phyloP scores from a whole-genome alignment of 805 yeast species.

The Metschnikowia proteae region DNA sequence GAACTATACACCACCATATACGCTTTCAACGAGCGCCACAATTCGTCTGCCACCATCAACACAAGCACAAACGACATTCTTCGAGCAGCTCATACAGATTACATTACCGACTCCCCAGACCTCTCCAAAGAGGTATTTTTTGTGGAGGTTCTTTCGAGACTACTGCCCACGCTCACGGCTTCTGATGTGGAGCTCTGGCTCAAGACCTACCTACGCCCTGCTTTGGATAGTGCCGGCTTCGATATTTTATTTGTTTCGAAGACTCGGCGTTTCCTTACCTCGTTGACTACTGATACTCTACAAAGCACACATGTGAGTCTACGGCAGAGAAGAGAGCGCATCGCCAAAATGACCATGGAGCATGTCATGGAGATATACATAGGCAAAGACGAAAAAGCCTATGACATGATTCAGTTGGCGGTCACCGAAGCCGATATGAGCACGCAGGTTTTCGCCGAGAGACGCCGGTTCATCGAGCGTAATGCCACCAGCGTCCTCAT shows the following conservation, averaged over 20 bases:
- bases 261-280: slow-evolving; percentile 25
- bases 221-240: slow-evolving; percentile 58
- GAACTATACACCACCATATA: slow-evolving; percentile 13
- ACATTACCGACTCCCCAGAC: slow-evolving; percentile 27
- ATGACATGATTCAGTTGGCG: slow-evolving; percentile 18
- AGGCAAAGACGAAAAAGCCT: slow-evolving; percentile 17
- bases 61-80: slow-evolving; percentile 35
- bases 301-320: slow-evolving; percentile 23
- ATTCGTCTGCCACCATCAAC: slow-evolving; percentile 29
- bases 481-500: slow-evolving; percentile 41
- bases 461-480: slow-evolving; percentile 44
- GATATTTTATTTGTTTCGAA: slow-evolving; percentile 35
- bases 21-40: slow-evolving; percentile 27
- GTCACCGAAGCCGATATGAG: slow-evolving; percentile 16
- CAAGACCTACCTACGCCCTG: slow-evolving; percentile 43
- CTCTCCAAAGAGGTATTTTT: slow-evolving; percentile 35
- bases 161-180: slow-evolving; percentile 30
- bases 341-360: slow-evolving; percentile 23
- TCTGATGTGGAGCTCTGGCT: slow-evolving; percentile 46
- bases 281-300: slow-evolving; percentile 16
- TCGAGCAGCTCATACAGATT: slow-evolving; percentile 29
- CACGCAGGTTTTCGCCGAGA: slow-evolving; percentile 43
- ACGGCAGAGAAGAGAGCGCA: slow-evolving; percentile 17
- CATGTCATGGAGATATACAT: slow-evolving; percentile 25
- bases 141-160: slow-evolving; percentile 32